These are phyloP conservation scores for Oryza glumipatula DNA, from an alignment of 176 grass and related monocot genomes.

Conservation along the genomic window DNA sequence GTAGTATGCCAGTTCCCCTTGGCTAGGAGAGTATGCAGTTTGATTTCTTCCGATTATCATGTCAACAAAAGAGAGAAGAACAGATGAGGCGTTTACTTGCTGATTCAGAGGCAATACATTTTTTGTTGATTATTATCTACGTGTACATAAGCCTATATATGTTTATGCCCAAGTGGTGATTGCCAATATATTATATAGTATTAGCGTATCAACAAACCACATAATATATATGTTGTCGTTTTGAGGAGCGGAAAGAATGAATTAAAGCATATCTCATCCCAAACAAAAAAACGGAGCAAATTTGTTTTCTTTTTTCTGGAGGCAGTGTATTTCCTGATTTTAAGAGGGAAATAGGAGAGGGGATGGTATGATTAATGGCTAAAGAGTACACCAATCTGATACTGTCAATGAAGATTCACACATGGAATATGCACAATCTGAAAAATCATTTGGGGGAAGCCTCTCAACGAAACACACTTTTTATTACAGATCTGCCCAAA, in stretches of 20 bases:
- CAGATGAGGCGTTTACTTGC: background rate
- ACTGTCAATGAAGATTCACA: background rate
- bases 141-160: no score
- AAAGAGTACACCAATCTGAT: background rate
- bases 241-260: background rate
- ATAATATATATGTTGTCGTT: no score
- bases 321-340: background rate
- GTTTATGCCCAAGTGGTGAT: background rate
- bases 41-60: background rate
- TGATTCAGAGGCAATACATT: background rate
- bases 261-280: background rate
- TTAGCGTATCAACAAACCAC: no score
- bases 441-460: background rate
- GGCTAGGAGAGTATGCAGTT: background rate
- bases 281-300: background rate
- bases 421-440: constrained; percentile 37
- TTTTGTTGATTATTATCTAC: background rate
- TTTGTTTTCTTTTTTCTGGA: background rate
- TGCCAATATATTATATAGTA: background rate
- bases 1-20: background rate
- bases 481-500: constrained; percentile 15
- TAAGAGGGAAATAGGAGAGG: background rate
- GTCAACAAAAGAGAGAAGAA: background rate
- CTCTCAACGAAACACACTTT: background rate
- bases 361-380: background rate